Percentiles rank a stretch among this genome's conserved stretches.
These are phyloP conservation scores for Scalesia atractyloides DNA, from an alignment of 129 eudicot species.

Conservation along the genomic window DNA sequence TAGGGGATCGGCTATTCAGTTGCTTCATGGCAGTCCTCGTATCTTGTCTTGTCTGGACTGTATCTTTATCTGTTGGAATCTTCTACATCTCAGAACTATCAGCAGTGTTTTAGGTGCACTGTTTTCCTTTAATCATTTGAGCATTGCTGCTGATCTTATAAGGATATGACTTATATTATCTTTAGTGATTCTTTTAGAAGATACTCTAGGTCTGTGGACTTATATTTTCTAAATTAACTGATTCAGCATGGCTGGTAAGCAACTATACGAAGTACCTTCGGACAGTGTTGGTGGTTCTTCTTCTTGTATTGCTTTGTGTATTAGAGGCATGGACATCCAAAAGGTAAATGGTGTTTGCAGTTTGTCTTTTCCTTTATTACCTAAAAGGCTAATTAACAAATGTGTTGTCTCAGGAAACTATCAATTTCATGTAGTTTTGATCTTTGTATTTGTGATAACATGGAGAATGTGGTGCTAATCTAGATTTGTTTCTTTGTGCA, in stretches of 20 bases:
- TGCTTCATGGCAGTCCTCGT: conserved; percentile 95
- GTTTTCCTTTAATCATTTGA: conserved; percentile 5
- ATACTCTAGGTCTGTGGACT: background rate
- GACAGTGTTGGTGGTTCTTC: conserved; percentile 87
- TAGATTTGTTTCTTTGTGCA: background rate
- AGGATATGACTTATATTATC: conserved; percentile 15
- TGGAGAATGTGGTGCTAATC: conserved; percentile 14
- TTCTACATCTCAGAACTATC: conserved; percentile 64
- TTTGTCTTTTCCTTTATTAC: conserved; percentile 2
- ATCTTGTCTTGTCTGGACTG: conserved; percentile 73
- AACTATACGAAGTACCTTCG: conserved; percentile 86
- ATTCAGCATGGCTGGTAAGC: conserved; percentile 86
- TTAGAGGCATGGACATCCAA: conserved; percentile 81
- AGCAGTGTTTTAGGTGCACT: conserved; percentile 75
- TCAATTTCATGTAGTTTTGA: conserved; percentile 4
- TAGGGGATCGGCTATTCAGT: conserved; percentile 98
- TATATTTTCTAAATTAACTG: conserved; percentile 13
- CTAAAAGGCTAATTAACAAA: conserved; percentile 14
- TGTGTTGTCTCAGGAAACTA: background rate
- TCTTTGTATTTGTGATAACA: background rate
- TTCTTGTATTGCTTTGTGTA: conserved; percentile 67
- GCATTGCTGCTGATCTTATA: conserved; percentile 18
- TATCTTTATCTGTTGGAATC: conserved; percentile 80
- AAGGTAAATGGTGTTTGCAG: conserved; percentile 53
- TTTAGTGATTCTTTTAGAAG: conserved; percentile 7